Conservation (phyloP, 768 basidiomycete species). For the Tulasnella sp. region DNA sequence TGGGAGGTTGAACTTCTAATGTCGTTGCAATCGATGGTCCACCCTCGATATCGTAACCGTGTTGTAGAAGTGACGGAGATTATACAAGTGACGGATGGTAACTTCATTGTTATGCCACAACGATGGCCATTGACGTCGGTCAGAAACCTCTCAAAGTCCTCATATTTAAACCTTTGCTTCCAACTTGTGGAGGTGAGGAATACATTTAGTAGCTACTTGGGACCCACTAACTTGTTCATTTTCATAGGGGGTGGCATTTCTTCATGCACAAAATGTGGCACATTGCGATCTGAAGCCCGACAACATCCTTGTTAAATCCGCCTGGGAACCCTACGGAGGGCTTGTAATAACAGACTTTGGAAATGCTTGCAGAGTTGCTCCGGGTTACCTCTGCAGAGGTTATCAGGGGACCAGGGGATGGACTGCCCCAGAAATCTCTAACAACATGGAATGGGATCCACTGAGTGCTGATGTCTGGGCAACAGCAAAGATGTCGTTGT, state of each 20-base stretch:
- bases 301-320: not conserved
- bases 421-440: not conserved
- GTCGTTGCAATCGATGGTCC: not conserved
- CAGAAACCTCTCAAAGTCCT: too few relatives aligned
- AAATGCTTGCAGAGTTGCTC: not conserved
- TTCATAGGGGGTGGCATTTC: not conserved
- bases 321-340: not conserved
- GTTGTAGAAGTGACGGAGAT: not conserved
- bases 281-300: constrained; percentile 1
- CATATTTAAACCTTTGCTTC: not conserved
- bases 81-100: not conserved
- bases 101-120: not conserved
- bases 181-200: not conserved
- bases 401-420: not conserved
- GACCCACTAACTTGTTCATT: not conserved
- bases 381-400: not conserved
- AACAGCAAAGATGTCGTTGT: too few relatives aligned
- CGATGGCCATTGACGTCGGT: not conserved
- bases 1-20: not conserved
- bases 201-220: not conserved
- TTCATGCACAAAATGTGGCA: not conserved
- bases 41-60: not conserved
- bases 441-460: not conserved
- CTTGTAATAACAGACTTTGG: not conserved
- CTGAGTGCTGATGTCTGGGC: not conserved